phyloP scores from a whole-genome alignment of 2,329 filamentous ascomycete genomes.

The Phialophora verrucosa region DNA sequence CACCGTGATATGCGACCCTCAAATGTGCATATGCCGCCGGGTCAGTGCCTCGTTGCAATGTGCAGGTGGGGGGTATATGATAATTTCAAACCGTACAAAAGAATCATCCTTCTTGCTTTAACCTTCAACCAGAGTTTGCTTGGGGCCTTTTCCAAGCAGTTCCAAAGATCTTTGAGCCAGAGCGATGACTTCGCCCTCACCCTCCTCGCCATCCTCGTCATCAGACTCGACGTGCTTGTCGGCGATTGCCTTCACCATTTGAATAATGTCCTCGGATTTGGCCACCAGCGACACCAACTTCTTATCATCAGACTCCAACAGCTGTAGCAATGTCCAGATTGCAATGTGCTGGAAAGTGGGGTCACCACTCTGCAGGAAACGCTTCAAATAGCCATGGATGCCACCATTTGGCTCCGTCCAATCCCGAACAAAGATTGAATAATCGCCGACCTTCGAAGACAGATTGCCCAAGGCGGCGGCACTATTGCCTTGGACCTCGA shows the following conservation, averaged over 20 bases:
- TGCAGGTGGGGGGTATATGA: constrained; percentile 34
- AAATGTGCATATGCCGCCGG: constrained; percentile 25
- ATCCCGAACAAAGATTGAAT: constrained; percentile 92
- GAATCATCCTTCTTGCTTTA: constrained; percentile 46
- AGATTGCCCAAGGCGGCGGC: constrained; percentile 93
- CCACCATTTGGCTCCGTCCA: constrained; percentile 92
- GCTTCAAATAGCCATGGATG: constrained; percentile 91
- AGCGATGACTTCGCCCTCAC: constrained; percentile 89
- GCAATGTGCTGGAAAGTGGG: constrained; percentile 99
- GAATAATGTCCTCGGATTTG: constrained; percentile 86
- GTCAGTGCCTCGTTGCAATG: constrained; percentile 25
- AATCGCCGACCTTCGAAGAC: constrained; percentile 97
- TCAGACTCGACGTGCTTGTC: constrained; percentile 88
- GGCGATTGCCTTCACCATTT: constrained; percentile 89
- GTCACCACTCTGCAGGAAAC: constrained; percentile 92
- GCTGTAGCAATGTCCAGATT: constrained; percentile 94
- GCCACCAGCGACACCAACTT: constrained; percentile 86
- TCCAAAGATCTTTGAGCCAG: constrained; percentile 90
- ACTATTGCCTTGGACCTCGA: constrained; percentile 98
- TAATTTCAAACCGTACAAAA: constrained; percentile 23
- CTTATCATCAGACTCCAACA: constrained; percentile 93
- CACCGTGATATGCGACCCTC: constrained; percentile 23
- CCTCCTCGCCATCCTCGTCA: constrained; percentile 83
- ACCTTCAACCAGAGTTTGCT: constrained; percentile 79
- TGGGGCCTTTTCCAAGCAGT: constrained; percentile 77